Base-by-base conservation (phyloP, 257 asterid species). In the Parsonsia alboflavescens region DNA sequence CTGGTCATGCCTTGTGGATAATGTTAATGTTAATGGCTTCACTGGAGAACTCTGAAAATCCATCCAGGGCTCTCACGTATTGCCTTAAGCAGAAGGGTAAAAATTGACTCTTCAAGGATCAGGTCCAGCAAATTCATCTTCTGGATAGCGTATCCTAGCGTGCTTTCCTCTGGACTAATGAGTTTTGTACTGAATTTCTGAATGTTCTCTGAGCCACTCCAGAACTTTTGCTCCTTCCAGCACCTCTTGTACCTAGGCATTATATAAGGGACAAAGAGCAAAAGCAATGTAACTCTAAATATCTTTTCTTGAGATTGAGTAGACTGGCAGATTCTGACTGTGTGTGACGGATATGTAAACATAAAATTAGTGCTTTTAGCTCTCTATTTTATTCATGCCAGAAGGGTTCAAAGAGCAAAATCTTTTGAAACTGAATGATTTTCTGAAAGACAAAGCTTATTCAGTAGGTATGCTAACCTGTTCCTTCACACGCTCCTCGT, bases 221-320 rank as follows among this genome's bases (percentile, higher is more conserved):
- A 95, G 97, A 78, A 95, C 98, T 81, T 92, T 89, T 57, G 96
- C 96, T 80, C 97, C 98, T 85, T 95, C 98, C 0, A 94, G 96
- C 68, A 92, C 90, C 84, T 94, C 98, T 88, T 89, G 93, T 50
- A 95, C 99, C 99, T 93, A 74, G 41, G 39, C 70, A 54, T 54
- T 19, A 24, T 19, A 19, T 54, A 54, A 39, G 54, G 21, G 74
- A 17, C 39, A 24, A 68, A 17, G 49, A 75, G 45, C 56, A 75
- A 53, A 9, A 75, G 28, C 28, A 28, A 54, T 75, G 46, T 19
- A 28, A 42, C 30, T 4, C 21, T 36, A 9, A 30, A 46, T 8
- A 68, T 9, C 10, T 44, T 64, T 15, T 7, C 63, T 33, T 0
- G 56, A 44, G 68, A 50, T 73, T 72, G 54, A 50, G 12, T 7